Evolutionary conservation across 2,329 filamentous ascomycete genomes (phyloP).

Genomic region (Dothiorella sarmentorum): DNA sequence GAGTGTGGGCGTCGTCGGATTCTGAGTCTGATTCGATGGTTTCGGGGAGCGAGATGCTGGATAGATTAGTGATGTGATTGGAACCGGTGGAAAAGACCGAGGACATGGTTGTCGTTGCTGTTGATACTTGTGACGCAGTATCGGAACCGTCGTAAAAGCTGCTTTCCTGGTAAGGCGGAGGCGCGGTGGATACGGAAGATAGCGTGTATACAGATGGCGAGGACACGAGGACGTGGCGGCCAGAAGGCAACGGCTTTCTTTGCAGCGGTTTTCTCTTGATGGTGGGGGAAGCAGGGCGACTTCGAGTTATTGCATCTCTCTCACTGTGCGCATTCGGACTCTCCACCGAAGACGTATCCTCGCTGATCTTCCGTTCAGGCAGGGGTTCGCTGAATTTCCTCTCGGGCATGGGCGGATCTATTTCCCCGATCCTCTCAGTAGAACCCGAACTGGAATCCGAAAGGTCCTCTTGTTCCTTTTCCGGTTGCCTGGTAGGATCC

Average conservation of each 20-base stretch:
- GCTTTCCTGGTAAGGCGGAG: neutral
- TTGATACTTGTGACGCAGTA: neutral
- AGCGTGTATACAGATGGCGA: neutral
- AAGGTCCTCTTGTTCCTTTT: neutral
- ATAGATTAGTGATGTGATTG: neutral
- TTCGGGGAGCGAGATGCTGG: neutral
- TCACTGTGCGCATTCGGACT: neutral
- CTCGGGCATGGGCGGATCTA: too few species aligned
- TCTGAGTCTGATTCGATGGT: constrained; percentile 7
- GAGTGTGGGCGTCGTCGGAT: constrained; percentile 17
- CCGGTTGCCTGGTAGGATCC: too few species aligned
- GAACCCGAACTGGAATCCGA: neutral
- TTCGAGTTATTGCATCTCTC: neutral
- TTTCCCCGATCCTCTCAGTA: too few species aligned
- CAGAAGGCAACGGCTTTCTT: neutral
- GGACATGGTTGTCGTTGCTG: neutral
- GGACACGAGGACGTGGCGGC: neutral
- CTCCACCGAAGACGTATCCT: neutral
- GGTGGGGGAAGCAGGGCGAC: neutral
- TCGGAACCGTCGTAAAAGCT: neutral
- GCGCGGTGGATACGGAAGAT: neutral
- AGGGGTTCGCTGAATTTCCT: too few species aligned
- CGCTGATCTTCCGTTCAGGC: neutral
- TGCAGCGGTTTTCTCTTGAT: neutral
- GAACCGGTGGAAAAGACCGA: neutral